phyloP scores from a whole-genome alignment of 108 stramenopile species.

The Fistulifera pelliculosa region DNA sequence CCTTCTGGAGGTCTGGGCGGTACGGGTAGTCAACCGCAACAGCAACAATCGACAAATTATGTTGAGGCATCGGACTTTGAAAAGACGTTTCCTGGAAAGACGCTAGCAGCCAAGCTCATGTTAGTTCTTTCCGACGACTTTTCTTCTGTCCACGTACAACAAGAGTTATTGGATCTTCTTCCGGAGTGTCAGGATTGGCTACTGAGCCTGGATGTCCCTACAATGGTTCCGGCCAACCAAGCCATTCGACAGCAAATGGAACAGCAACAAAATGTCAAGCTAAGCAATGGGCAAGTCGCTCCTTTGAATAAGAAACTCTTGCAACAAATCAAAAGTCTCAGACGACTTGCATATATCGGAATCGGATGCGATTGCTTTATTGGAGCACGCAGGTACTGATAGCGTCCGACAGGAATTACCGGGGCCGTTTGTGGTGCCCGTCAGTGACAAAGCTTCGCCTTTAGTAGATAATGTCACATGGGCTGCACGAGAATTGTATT shows the following conservation, averaged over 20 bases:
- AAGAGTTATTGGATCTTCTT: slow-evolving; percentile 12
- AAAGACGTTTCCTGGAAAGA: slow-evolving; percentile 23
- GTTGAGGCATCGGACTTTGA: slow-evolving; percentile 23
- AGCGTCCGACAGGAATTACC: slow-evolving; percentile 1
- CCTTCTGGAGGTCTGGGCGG: too few relatives aligned
- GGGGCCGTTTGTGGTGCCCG: slow-evolving; percentile 1
- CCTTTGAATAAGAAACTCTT: slow-evolving; percentile 35
- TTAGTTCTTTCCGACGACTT: not conserved
- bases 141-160: slow-evolving; percentile 11
- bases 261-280: slow-evolving; percentile 13
- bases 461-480: slow-evolving; percentile 6
- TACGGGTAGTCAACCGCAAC: too few relatives aligned
- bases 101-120: slow-evolving; percentile 5
- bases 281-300: slow-evolving; percentile 14
- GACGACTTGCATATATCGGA: slow-evolving; percentile 49
- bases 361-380: slow-evolving; percentile 38
- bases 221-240: slow-evolving; percentile 9
- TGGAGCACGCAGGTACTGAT: slow-evolving; percentile 21
- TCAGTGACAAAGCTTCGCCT: slow-evolving; percentile 2
- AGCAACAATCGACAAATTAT: not conserved
- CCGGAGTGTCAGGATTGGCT: too few relatives aligned
- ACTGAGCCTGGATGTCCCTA: too few relatives aligned
- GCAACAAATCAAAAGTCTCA: slow-evolving; percentile 28
- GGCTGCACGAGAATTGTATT: slow-evolving; percentile 33
- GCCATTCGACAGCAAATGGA: slow-evolving; percentile 26